Percentiles rank a stretch among this genome's conserved stretches.
Evolutionary conservation across 352 stramenopile genomes (phyloP).

Genomic region (Phytophthora idaei): DNA sequence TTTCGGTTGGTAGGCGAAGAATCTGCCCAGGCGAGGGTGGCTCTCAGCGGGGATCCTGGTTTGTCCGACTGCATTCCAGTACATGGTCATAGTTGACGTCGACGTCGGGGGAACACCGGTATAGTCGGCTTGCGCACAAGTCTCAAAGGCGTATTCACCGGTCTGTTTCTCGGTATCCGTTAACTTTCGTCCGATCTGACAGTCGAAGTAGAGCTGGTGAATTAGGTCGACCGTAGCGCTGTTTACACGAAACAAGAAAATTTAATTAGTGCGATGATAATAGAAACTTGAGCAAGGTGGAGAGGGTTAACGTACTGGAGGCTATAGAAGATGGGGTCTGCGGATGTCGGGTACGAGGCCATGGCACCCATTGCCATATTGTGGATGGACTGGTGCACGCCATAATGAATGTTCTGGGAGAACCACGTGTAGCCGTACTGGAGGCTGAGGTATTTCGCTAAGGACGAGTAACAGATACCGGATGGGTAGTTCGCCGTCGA

Average conservation of each 20-base stretch:
- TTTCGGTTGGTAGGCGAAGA: slow-evolving; percentile 58
- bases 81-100: slow-evolving; percentile 56
- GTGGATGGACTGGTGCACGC: slow-evolving; percentile 74
- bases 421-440: slow-evolving; percentile 56
- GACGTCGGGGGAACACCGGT: slow-evolving; percentile 29
- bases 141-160: slow-evolving; percentile 55
- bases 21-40: slow-evolving; percentile 47
- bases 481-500: slow-evolving; percentile 47
- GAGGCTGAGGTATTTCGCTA: slow-evolving; percentile 50
- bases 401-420: slow-evolving; percentile 62
- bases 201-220: slow-evolving; percentile 71
- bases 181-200: slow-evolving; percentile 60
- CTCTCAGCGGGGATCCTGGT: slow-evolving; percentile 41
- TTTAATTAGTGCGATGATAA: slow-evolving; percentile 2
- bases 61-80: slow-evolving; percentile 35
- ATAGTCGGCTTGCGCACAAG: slow-evolving; percentile 37
- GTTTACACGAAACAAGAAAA: slow-evolving; percentile 3
- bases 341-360: slow-evolving; percentile 47
- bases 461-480: slow-evolving; percentile 59
- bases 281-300: background rate
- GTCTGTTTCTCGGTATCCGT: slow-evolving; percentile 59
- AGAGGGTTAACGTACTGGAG: slow-evolving; percentile 63
- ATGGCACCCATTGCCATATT: slow-evolving; percentile 56
- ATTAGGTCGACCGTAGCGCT: slow-evolving; percentile 67
- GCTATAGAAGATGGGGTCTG: slow-evolving; percentile 78